Base-by-base conservation (phyloP, 2,329 filamentous ascomycete genomes). In the Zymoseptoria brevis region DNA sequence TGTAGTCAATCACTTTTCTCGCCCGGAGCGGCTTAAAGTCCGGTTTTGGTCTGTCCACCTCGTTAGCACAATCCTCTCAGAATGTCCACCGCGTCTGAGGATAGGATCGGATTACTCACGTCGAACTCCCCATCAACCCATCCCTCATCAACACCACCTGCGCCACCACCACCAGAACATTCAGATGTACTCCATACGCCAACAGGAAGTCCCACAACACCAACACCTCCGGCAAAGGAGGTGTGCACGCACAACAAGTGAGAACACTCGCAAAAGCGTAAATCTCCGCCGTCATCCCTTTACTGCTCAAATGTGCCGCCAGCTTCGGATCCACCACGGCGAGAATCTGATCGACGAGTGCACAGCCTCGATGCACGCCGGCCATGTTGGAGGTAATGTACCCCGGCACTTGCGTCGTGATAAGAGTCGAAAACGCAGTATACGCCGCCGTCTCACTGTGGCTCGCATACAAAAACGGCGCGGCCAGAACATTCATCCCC, bases 331-430 rank as follows among this genome's bases (percentile, higher is more conserved):
- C 94, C 53, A 96, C 91, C 58, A 96, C 90, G 61, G 90, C 87
- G 22, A 99, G 79, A 55, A 96, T 91, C 70, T 90, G 90, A 75
- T 99, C 94, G 21, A 99, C 92, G 8, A 99, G 81, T 22, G 88
- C 88, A 11, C 99, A 81, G 0, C 94, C 94, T 67, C 87, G 88
- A 75, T 99, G 94, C 6, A 99, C 94, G 54, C 94, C 94, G 66
- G 96, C 92, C 92, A 99, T 96, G 62, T 91, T 91, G 24, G 93
- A 92, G 24, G 92, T 85, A 61, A 97, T 93, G 74, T 99, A 99
- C 2, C 89, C 92, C 0, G 94, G 94, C 65, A 89, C 92, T 74
- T 97, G 93, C 57, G 83, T 81, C 1, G 90, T 95, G 63, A 99
- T 85, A 64, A 96, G 87, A 50, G 86, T 86, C 72, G 96, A 86